These are phyloP conservation scores for Elsinoe ampelina DNA, from an alignment of 2,329 filamentous ascomycete genomes.

Conservation along the genomic window DNA sequence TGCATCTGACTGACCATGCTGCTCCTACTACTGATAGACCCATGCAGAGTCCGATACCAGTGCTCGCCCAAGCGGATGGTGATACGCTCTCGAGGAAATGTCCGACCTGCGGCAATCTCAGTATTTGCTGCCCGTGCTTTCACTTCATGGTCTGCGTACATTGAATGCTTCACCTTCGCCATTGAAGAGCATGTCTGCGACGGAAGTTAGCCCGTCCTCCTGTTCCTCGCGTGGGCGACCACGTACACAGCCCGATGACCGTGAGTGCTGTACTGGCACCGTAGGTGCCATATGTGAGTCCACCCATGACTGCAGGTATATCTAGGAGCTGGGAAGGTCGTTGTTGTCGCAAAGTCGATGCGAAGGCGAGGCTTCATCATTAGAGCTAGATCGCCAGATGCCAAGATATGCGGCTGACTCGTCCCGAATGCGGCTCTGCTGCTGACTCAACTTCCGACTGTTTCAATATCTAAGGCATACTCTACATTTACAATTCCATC, in stretches of 20 bases:
- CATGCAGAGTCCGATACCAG: slow-evolving; percentile 90
- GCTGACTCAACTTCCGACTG: background rate
- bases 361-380: slow-evolving; percentile 6
- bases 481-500: too few relatives aligned
- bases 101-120: slow-evolving; percentile 54
- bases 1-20: slow-evolving; percentile 62
- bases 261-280: slow-evolving; percentile 27
- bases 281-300: slow-evolving; percentile 29
- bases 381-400: slow-evolving; percentile 1
- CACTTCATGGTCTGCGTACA: slow-evolving; percentile 41
- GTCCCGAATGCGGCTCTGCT: background rate
- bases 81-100: slow-evolving; percentile 90
- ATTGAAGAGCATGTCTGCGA: slow-evolving; percentile 93
- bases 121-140: background rate
- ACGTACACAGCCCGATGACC: slow-evolving; percentile 32
- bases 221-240: slow-evolving; percentile 2
- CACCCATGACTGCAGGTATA: slow-evolving; percentile 20
- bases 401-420: background rate
- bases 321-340: background rate
- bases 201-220: slow-evolving; percentile 21
- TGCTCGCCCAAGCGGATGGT: slow-evolving; percentile 83
- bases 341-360: background rate
- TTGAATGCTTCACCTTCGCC: slow-evolving; percentile 94
- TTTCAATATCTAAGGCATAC: too few relatives aligned
- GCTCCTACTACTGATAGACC: slow-evolving; percentile 92